Percentiles rank a stretch among this genome's conserved stretches.
These are phyloP conservation scores for Neophaeococcomyces aloes DNA, from an alignment of 2,329 filamentous ascomycete genomes.

Conservation along the genomic window DNA sequence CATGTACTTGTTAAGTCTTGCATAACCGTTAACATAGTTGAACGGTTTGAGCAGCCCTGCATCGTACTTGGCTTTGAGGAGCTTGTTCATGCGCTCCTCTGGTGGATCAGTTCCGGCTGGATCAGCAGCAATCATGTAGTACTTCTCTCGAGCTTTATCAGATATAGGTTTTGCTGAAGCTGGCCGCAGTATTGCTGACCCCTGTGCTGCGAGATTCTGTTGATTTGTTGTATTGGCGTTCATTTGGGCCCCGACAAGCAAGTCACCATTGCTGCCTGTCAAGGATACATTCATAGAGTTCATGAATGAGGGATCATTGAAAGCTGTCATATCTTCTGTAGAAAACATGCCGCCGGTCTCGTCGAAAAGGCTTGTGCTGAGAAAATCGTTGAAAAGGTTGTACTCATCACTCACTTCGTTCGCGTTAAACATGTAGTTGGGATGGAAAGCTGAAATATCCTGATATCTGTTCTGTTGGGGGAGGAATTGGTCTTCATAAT, in stretches of 20 bases:
- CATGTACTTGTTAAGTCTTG: conserved; percentile 80
- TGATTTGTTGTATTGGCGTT: conserved; percentile 27
- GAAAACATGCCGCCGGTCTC: conserved; percentile 58
- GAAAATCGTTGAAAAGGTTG: conserved; percentile 90
- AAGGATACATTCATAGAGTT: conserved; percentile 32
- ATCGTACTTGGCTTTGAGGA: conserved; percentile 91
- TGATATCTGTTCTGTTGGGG: conserved; percentile 71
- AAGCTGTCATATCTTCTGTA: conserved; percentile 53
- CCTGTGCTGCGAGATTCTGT: conserved; percentile 26
- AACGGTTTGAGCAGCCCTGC: conserved; percentile 90
- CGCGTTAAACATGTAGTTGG: conserved; percentile 88
- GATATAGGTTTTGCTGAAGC: conserved; percentile 48
- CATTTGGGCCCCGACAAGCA: conserved; percentile 30
- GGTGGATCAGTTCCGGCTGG: conserved; percentile 77
- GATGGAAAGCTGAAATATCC: conserved; percentile 89
- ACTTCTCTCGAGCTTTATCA: conserved; percentile 65
- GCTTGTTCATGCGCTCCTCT: conserved; percentile 88
- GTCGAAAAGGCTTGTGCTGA: conserved; percentile 83
- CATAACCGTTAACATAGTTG: conserved; percentile 96
- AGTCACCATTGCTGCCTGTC: conserved; percentile 22
- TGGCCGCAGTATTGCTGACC: conserved; percentile 51
- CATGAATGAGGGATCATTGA: conserved; percentile 47
- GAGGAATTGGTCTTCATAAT: conserved; percentile 69
- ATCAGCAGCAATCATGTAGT: conserved; percentile 94
- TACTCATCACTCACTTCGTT: conserved; percentile 95